phyloP scores from a whole-genome alignment of 106 monocot genomes.

The Dactylorhiza incarnata region DNA sequence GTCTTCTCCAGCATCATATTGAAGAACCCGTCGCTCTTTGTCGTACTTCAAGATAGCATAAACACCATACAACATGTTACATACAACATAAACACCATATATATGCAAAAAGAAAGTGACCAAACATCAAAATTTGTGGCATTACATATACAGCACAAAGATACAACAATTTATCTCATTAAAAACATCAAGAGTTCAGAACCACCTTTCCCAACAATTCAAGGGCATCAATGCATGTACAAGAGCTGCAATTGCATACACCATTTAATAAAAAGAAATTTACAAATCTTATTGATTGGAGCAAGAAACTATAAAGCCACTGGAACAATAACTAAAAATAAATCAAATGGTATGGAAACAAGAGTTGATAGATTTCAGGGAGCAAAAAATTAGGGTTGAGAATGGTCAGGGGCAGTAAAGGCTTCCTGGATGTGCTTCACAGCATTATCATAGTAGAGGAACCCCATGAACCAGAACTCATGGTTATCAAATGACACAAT shows the following conservation, averaged over 20 bases:
- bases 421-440: slow-evolving; percentile 56
- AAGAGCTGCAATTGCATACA: background rate
- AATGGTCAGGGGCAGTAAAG: background rate
- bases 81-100: too few relatives aligned
- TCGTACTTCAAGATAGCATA: too few relatives aligned
- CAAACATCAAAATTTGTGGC: too few relatives aligned
- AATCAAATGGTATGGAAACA: background rate
- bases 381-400: slow-evolving; percentile 9
- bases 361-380: background rate
- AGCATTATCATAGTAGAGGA: slow-evolving; percentile 72
- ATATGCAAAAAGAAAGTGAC: too few relatives aligned
- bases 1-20: too few relatives aligned
- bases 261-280: background rate
- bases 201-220: background rate
- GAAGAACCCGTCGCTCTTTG: too few relatives aligned
- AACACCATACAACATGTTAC: too few relatives aligned
- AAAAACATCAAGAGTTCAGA: background rate
- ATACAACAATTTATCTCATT: too few relatives aligned
- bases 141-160: too few relatives aligned
- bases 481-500: slow-evolving; percentile 77
- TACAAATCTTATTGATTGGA: background rate
- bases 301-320: background rate
- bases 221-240: background rate
- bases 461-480: slow-evolving; percentile 97
- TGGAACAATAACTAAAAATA: background rate